A percentile compares a stretch with the other conserved stretches of the same genome.
Evolutionary conservation across 2,329 filamentous ascomycete species (phyloP).

Genomic region (Botrytis pseudocinerea): DNA sequence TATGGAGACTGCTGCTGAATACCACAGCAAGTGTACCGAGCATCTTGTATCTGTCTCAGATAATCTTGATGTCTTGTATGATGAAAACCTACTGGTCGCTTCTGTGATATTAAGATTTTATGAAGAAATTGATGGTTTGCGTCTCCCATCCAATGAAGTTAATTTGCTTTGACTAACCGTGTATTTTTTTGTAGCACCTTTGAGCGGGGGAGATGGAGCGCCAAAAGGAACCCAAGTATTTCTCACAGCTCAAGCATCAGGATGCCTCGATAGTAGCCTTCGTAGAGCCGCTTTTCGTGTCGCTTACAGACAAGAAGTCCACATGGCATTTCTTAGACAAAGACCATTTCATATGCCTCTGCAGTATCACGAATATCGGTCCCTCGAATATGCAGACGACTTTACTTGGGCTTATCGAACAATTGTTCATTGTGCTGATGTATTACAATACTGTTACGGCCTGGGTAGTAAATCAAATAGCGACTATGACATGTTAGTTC

Average conservation of each 20-base stretch:
- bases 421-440: constrained; percentile 32
- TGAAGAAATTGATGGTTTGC: constrained; percentile 45
- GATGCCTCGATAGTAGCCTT: constrained; percentile 41
- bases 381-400: constrained; percentile 32
- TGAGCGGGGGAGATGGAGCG: constrained; percentile 31
- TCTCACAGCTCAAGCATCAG: constrained; percentile 38
- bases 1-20: constrained; percentile 43
- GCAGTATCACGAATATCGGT: constrained; percentile 38
- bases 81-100: constrained; percentile 44
- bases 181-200: constrained; percentile 25
- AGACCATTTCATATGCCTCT: constrained; percentile 43
- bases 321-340: constrained; percentile 48
- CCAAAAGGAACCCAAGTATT: constrained; percentile 33
- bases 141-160: neutral
- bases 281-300: constrained; percentile 50
- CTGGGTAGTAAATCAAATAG: constrained; percentile 23
- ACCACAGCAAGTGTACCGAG: constrained; percentile 46
- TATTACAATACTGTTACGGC: constrained; percentile 34
- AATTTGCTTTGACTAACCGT: neutral
- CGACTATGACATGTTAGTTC: constrained; percentile 28
- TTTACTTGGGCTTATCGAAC: constrained; percentile 32
- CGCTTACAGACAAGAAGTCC: constrained; percentile 51
- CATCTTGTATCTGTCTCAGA: constrained; percentile 44
- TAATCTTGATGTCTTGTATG: constrained; percentile 42
- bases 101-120: constrained; percentile 45